Percentiles rank a stretch among this genome's conserved stretches.
phyloP scores from a whole-genome alignment of 495 filamentous ascomycete genomes.

The Pyrenopolyporus hunteri region DNA sequence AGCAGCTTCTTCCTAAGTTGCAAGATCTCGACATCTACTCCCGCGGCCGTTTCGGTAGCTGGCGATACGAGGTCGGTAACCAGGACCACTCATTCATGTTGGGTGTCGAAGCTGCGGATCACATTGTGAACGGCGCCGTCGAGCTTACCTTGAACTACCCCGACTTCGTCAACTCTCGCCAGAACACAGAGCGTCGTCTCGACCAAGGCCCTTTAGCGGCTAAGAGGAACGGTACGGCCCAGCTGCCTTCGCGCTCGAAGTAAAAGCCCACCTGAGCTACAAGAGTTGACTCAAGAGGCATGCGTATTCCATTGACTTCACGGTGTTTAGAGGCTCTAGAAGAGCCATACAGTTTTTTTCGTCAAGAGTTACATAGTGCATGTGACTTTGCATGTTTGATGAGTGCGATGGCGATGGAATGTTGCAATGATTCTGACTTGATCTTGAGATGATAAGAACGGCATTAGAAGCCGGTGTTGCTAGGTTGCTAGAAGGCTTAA shows the following conservation, averaged over 20 bases:
- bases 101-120: conserved; percentile 94
- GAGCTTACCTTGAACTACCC: conserved; percentile 99
- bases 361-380: conserved; percentile 14
- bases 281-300: neutral
- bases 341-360: conserved; percentile 18
- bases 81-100: conserved; percentile 99
- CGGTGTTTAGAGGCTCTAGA: conserved; percentile 8
- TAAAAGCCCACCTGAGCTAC: conserved; percentile 4
- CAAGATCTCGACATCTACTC: conserved; percentile 92
- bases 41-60: conserved; percentile 96
- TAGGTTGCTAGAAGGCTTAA: conserved; percentile 24
- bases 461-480: conserved; percentile 13
- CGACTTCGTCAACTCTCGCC: conserved; percentile 92
- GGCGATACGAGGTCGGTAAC: conserved; percentile 94
- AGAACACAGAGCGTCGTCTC: conserved; percentile 88
- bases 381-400: conserved; percentile 32
- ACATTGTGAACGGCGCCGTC: conserved; percentile 91
- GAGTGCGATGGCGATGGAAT: conserved; percentile 28
- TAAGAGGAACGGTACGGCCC: conserved; percentile 39
- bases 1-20: conserved; percentile 88
- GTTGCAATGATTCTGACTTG: conserved; percentile 19
- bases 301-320: conserved; percentile 10
- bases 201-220: conserved; percentile 64
- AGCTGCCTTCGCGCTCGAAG: conserved; percentile 24
- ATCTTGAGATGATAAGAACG: conserved; percentile 16